Base-by-base conservation (phyloP, 345 rosid genomes). In the Luvunga scandens region DNA sequence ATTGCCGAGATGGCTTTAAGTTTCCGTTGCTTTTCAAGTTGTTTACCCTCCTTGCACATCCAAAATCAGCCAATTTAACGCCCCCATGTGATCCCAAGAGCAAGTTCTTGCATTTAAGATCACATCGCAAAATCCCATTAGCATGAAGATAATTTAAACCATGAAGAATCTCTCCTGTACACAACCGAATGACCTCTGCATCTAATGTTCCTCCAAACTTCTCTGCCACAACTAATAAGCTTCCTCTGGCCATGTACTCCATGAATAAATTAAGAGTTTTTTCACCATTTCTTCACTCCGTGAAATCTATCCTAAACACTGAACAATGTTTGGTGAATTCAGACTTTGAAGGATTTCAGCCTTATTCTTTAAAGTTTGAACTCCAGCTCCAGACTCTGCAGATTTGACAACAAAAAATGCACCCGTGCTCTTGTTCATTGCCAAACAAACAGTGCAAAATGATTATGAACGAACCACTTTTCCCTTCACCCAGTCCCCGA, bases 211-310 rank as follows among this genome's bases (percentile, higher is more conserved):
- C 50, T 42, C 50, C 16, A 42, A 42, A 42, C 13, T 42, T 42
- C 50, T 42, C 50, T 42, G 50, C 50, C 16, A 80, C 59, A 21
- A 81, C 86, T 6, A 75, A 78, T 36, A 83, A 75, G 59, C 86
- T 86, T 88, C 71, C 91, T 42, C 85, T 77, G 30, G 71, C 78
- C 81, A 86, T 82, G 27, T 84, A 84, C 81, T 84, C 88, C 84
- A 86, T 75, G 83, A 88, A 82, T 10, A 85, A 75, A 48, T 57
- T 57, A 4, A 77, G 19, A 61, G 65, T 71, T 4, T 42, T 53
- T 33, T 28, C 76, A 45, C 72, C 75, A 0, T 83, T 59, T 1
- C 56, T 45, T 28, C 21, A 82, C 53, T 69, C 25, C 16, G 28
- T 28, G 22, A 38, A 33, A 16, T 78, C 75, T 72, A 16, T 77